Evolutionary conservation across 1,139 yeast species (phyloP), one percentile per base, ranked within the genome.

Genomic region (Spathaspora sp.): DNA sequence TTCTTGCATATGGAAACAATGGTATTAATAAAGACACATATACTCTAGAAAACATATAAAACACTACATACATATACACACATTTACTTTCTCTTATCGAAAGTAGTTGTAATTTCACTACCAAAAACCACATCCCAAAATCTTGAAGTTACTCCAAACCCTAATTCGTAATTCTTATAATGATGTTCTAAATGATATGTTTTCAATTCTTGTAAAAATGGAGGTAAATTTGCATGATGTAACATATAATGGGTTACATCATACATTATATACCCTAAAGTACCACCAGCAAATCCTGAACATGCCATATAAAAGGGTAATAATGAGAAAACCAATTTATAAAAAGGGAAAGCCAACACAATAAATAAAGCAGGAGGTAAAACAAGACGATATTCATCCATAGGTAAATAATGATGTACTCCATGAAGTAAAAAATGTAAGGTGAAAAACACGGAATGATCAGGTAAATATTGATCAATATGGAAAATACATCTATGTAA

Each of bases 151-250:
- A 93, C 98, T 56, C 99, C 99, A 58, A 89, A 93, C 1, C 98
- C 99, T 60, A 90, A 70, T 67, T 93, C 96, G 67, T 89, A 95
- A 67, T 95, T 91, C 73, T 91, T 91, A 75, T 93, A 93, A 64
- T 93, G 99, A 67, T 93, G 99, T 65, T 91, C 98, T 67, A 93
- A 78, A 67, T 93, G 99, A 63, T 89, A 84, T 44, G 86, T 88
- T 70, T 93, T 93, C 60, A 89, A 72, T 37, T 80, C 82, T 64
- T 89, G 91, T 67, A 89, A 72, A 62, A 74, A 86, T 42, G 71
- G 61, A 17, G 99, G 99, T 59, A 93, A 75, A 57, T 76, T 77
- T 38, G 87, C 79, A 68, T 93, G 99, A 64, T 93, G 99, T 62
- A 93, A 72, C 58, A 89, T 82, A 50, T 74, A 74, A 69, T 93